Base-by-base conservation (phyloP, 345 rosid species). In the Noccaea caerulescens region DNA sequence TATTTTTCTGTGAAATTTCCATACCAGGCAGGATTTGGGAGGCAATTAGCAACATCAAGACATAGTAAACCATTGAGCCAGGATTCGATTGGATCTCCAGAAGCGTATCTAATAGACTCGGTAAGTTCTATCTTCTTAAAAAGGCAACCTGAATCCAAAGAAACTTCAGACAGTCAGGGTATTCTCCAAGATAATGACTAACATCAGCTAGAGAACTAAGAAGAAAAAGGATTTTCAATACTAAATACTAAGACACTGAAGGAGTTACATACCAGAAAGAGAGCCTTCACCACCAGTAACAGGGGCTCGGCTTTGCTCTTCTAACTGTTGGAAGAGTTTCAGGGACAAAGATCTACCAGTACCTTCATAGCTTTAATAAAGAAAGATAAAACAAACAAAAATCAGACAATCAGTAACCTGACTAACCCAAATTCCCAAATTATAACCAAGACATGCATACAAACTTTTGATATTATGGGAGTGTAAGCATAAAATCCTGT, bases 271-370 rank as follows among this genome's bases (percentile, higher is more conserved):
- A 94, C 97, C 99, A 76, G 92, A 83, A 77, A 75, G 76, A 66
- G 90, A 79, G 72, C 88, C 86, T 81, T 91, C 95, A 12, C 56
- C 80, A 71, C 81, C 83, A 64, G 84, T 84, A 76, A 81, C 71
- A 71, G 84, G 73, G 27, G 76, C 63, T 70, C 81, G 89, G 80
- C 93, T 95, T 82, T 88, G 91, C 80, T 88, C 92, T 82, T 95
- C 92, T 83, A 90, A 69, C 77, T 95, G 98, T 78, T 92, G 89
- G 63, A 89, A 75, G 77, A 94, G 98, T 79, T 92, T 94, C 73
- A 94, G 79, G 13, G 99, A 94, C 80, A 94, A 85, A 68, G 99
- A 94, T 64, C 99, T 90, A 12, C 98, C 99, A 44, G 98, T 94
- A 46, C 98, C 99, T 83, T 94, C 99, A 57, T 94, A 94, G 55